These are phyloP conservation scores for Fusarium pseudonygamai DNA, from an alignment of 2,329 filamentous ascomycete genomes.

Conservation along the genomic window DNA sequence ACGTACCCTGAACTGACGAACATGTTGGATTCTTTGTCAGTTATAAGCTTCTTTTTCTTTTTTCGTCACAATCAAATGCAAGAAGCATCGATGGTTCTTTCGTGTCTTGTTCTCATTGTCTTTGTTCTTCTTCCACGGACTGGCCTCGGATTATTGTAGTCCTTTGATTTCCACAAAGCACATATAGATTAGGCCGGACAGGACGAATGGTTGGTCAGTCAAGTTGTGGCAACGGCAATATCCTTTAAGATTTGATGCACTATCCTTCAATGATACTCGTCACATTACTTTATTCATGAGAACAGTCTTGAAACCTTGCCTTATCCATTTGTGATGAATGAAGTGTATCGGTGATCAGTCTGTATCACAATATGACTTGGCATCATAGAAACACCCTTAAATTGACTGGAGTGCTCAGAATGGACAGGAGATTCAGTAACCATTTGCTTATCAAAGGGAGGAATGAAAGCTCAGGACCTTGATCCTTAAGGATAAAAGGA, in stretches of 20 bases:
- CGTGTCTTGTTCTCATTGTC: too few relatives aligned
- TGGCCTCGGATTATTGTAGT: background rate
- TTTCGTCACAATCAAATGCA: background rate
- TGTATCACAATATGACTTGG: too few relatives aligned
- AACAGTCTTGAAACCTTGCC: rapidly evolving
- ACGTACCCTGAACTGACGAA: background rate
- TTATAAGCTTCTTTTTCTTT: background rate
- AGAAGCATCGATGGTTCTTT: background rate
- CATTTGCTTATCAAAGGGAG: background rate
- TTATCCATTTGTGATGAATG: rapidly evolving
- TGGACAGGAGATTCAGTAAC: background rate
- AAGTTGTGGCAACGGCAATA: rapidly evolving
- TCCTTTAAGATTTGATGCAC: background rate
- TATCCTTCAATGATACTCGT: background rate
- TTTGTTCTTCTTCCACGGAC: background rate
- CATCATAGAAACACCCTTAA: background rate
- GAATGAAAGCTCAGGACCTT: too few relatives aligned
- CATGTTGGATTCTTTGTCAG: background rate
- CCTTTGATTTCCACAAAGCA: background rate
- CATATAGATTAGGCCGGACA: too few relatives aligned
- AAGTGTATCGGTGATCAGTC: rapidly evolving
- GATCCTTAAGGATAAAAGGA: too few relatives aligned
- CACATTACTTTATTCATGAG: rapidly evolving
- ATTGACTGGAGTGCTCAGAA: background rate
- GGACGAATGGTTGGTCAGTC: rapidly evolving